A percentile compares a stretch with the other conserved stretches of the same genome.
phyloP scores from a whole-genome alignment of 108 stramenopile genomes.

The Epithemia pelagica region DNA sequence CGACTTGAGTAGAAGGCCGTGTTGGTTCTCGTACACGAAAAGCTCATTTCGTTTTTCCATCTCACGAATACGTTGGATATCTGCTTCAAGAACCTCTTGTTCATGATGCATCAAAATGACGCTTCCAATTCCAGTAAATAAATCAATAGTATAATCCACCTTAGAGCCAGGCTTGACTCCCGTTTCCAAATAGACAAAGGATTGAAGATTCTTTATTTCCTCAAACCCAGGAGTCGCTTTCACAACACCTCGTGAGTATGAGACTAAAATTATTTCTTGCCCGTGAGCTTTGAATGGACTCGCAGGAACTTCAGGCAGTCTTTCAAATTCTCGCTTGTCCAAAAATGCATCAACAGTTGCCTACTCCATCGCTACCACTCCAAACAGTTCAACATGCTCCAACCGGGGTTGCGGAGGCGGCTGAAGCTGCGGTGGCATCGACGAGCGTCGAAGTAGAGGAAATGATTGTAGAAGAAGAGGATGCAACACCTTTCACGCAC shows the following conservation, averaged over 20 bases:
- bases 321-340: conserved; percentile 50
- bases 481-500: too few relatives aligned
- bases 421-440: too few relatives aligned
- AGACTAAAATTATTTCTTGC: conserved; percentile 85
- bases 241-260: conserved; percentile 59
- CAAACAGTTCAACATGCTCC: too few relatives aligned
- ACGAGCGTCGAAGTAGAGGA: too few relatives aligned
- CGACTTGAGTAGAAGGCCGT: background rate
- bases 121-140: conserved; percentile 80
- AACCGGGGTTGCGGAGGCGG: too few relatives aligned
- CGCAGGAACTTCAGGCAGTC: conserved; percentile 54
- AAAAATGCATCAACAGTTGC: conserved; percentile 79
- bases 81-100: conserved; percentile 43
- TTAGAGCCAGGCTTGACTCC: conserved; percentile 57
- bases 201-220: conserved; percentile 55
- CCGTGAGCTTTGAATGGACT: conserved; percentile 81
- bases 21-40: conserved; percentile 43
- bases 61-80: conserved; percentile 60
- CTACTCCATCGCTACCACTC: conserved; percentile 77
- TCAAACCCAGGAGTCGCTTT: conserved; percentile 62
- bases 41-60: conserved; percentile 69
- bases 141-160: conserved; percentile 79
- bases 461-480: too few relatives aligned
- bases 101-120: conserved; percentile 77
- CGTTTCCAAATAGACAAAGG: conserved; percentile 79